Conservation (phyloP, 768 basidiomycete species). For the Hygrocybe coccinea region DNA sequence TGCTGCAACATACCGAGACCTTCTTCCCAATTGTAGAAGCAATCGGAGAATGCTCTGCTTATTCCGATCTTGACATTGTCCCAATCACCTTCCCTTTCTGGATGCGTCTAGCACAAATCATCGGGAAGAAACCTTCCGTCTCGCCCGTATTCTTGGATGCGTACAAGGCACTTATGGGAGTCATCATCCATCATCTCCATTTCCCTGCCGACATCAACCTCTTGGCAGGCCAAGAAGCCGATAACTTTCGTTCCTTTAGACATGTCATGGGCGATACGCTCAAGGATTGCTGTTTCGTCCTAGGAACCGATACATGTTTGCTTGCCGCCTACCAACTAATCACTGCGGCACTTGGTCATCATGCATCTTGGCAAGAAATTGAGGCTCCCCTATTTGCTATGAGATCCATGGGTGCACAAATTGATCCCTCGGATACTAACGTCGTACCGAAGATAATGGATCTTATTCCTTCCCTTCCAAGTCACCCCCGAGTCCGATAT, state of each 20-base stretch:
- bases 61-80: conserved; percentile 90
- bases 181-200: conserved; percentile 86
- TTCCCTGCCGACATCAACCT: conserved; percentile 72
- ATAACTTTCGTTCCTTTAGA: conserved; percentile 90
- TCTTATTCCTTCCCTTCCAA: conserved; percentile 82
- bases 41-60: conserved; percentile 88
- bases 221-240: conserved; percentile 78
- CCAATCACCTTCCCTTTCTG: conserved; percentile 98
- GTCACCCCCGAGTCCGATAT: conserved; percentile 88
- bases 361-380: conserved; percentile 89
- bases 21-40: conserved; percentile 96
- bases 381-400: conserved; percentile 97
- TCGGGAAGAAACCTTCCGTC: conserved; percentile 70
- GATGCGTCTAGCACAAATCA: conserved; percentile 90
- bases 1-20: conserved; percentile 84
- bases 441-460: conserved; percentile 97
- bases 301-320: conserved; percentile 83
- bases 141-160: conserved; percentile 77
- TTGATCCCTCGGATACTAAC: conserved; percentile 74
- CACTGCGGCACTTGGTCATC: conserved; percentile 61
- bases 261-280: conserved; percentile 99
- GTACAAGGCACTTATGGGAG: conserved; percentile 75
- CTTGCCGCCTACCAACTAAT: conserved; percentile 78
- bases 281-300: conserved; percentile 95
- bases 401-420: conserved; percentile 95